phyloP scores from a whole-genome alignment of 495 filamentous ascomycete species.

The Lophiostoma macrostomum region DNA sequence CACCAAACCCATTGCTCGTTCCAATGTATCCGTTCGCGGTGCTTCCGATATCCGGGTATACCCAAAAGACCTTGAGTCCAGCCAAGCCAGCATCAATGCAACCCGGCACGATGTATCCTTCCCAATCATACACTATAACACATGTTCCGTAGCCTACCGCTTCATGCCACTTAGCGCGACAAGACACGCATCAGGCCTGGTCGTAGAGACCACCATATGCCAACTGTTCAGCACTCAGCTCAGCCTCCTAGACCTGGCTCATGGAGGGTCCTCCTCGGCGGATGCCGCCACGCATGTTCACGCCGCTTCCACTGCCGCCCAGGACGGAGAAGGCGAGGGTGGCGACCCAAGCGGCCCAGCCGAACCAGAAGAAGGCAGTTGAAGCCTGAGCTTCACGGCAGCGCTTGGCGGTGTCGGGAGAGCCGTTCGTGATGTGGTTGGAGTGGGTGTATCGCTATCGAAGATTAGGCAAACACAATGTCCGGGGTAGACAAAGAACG shows the following conservation, averaged over 20 bases:
- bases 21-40: too few relatives aligned
- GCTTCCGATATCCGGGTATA: too few relatives aligned
- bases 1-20: too few relatives aligned
- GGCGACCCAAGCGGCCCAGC: conserved; percentile 57
- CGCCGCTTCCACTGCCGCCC: conserved; percentile 40
- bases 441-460: conserved; percentile 51
- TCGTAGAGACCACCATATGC: not conserved
- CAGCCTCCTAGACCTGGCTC: conserved; percentile 58
- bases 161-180: too few relatives aligned
- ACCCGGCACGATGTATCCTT: conserved; percentile 2
- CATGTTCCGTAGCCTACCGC: not conserved
- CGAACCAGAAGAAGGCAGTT: conserved; percentile 70
- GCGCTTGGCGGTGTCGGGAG: conserved; percentile 51
- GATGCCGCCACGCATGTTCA: conserved; percentile 49
- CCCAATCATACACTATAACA: not conserved
- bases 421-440: conserved; percentile 63
- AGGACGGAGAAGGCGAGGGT: conserved; percentile 54
- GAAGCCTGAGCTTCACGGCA: conserved; percentile 69
- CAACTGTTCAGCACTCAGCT: not conserved
- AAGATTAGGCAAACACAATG: conserved; percentile 10
- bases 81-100: conserved; percentile 2
- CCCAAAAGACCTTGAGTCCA: too few relatives aligned
- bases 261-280: conserved; percentile 54
- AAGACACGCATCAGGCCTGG: not conserved
- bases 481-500: conserved; percentile 26